phyloP scores from a whole-genome alignment of 345 rosid genomes.

The Corymbia maculata region DNA sequence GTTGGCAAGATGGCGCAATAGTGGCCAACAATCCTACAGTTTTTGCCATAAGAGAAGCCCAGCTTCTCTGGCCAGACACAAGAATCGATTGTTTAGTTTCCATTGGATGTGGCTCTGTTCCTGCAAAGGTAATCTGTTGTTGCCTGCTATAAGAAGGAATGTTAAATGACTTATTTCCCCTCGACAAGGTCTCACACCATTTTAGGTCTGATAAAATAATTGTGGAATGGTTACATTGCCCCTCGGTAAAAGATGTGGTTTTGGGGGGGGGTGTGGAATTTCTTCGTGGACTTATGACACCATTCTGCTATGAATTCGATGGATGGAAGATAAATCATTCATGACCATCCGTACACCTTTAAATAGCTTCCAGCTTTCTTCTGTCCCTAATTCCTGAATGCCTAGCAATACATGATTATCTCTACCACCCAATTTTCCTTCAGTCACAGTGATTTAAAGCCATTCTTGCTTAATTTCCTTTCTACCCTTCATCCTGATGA shows the following conservation, averaged over 20 bases:
- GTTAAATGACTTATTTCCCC: not conserved
- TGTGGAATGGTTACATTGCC: not conserved
- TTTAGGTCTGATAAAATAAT: not conserved
- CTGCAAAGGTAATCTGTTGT: constrained; percentile 62
- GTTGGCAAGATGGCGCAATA: constrained; percentile 99
- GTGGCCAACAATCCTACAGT: constrained; percentile 97
- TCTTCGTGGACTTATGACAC: not conserved
- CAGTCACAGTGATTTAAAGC: not conserved
- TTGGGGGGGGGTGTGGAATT: not conserved
- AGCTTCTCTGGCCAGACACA: constrained; percentile 98
- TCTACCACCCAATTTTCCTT: not conserved
- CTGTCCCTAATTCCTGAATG: not conserved
- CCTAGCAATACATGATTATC: not conserved
- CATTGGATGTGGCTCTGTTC: constrained; percentile 94
- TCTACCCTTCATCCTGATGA: not conserved
- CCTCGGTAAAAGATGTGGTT: not conserved
- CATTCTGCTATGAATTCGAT: not conserved
- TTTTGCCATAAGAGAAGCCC: constrained; percentile 94
- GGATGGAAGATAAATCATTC: not conserved
- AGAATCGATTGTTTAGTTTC: constrained; percentile 92
- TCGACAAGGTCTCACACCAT: not conserved
- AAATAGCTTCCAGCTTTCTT: not conserved
- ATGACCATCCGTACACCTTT: not conserved
- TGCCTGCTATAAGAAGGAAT: not conserved
- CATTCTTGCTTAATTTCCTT: not conserved